Evolutionary conservation across 2,329 filamentous ascomycete genomes (phyloP).

Genomic region (Bertia moriformis): DNA sequence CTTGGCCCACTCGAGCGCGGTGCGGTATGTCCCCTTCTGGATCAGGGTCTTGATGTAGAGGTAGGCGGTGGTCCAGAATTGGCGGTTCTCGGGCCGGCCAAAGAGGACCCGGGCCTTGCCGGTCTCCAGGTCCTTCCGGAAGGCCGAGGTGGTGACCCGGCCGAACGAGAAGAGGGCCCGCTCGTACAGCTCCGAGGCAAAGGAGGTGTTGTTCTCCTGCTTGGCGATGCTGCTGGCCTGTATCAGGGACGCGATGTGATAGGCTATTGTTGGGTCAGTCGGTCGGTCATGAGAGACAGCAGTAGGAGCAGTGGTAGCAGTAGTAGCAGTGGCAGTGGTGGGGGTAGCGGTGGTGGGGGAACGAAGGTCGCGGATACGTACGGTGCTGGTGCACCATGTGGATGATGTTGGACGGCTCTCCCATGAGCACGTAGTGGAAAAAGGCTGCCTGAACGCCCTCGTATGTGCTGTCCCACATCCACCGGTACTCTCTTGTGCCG

Average conservation of each 20-base stretch:
- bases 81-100: slow-evolving; percentile 68
- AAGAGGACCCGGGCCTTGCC: slow-evolving; percentile 76
- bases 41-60: slow-evolving; percentile 75
- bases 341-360: no score
- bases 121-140: slow-evolving; percentile 58
- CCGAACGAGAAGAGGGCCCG: slow-evolving; percentile 86
- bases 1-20: slow-evolving; percentile 86
- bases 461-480: slow-evolving; percentile 62
- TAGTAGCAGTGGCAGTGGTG: no score
- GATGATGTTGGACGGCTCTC: slow-evolving; percentile 70
- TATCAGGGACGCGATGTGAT: slow-evolving; percentile 85
- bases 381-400: slow-evolving; percentile 56
- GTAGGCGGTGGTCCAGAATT: slow-evolving; percentile 82
- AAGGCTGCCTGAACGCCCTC: slow-evolving; percentile 64
- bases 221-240: slow-evolving; percentile 87
- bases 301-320: no score
- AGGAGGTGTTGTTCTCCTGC: slow-evolving; percentile 74
- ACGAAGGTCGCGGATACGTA: slow-evolving; percentile 18
- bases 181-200: slow-evolving; percentile 77
- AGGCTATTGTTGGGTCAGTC: slow-evolving; percentile 35
- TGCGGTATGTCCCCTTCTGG: slow-evolving; percentile 84
- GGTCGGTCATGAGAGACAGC: no score
- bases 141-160: slow-evolving; percentile 72
- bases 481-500: slow-evolving; percentile 48
- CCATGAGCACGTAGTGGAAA: slow-evolving; percentile 66